Conservation (phyloP, 1,284 basidiomycete species). For the Microbotryum silenes-acaulis region DNA sequence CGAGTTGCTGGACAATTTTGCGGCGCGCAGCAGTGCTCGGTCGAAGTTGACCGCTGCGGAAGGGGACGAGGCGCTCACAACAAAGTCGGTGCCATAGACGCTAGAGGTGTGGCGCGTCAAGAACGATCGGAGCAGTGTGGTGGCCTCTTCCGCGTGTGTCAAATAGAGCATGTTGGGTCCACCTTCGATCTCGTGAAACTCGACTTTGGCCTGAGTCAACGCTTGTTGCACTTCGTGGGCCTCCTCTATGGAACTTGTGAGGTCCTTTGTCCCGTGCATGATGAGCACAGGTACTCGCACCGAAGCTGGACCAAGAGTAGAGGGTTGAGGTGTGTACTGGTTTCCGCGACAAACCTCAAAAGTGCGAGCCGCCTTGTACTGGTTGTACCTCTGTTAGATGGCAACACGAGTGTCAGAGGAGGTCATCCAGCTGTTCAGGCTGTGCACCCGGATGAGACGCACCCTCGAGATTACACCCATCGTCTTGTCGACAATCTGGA, state of each 20-base stretch:
- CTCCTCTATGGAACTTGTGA: no score
- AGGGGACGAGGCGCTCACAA: not conserved
- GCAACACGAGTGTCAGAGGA: no score
- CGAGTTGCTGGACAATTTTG: not conserved
- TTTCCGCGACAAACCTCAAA: slow-evolving; percentile 1
- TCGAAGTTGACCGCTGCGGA: not conserved
- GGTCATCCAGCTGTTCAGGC: not conserved
- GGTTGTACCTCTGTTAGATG: slow-evolving; percentile 2
- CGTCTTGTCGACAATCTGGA: no score
- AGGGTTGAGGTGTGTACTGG: not conserved
- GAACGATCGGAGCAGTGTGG: slow-evolving; percentile 1
- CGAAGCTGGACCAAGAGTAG: not conserved
- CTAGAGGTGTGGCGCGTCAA: not conserved
- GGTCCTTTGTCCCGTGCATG: not conserved
- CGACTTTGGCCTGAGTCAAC: not conserved
- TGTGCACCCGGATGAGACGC: no score
- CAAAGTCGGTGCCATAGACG: no score
- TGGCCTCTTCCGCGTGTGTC: not conserved
- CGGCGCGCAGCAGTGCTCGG: not conserved
- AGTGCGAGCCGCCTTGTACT: not conserved
- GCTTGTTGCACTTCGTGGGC: not conserved
- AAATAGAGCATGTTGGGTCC: slow-evolving; percentile 1
- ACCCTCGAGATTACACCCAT: no score
- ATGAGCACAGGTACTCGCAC: slow-evolving; percentile 1
- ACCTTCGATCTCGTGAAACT: slow-evolving; percentile 1